Evolutionary conservation across 495 filamentous ascomycete species (phyloP), one percentile per base, ranked within the genome.

Genomic region (Aspergillus heteromorphus): DNA sequence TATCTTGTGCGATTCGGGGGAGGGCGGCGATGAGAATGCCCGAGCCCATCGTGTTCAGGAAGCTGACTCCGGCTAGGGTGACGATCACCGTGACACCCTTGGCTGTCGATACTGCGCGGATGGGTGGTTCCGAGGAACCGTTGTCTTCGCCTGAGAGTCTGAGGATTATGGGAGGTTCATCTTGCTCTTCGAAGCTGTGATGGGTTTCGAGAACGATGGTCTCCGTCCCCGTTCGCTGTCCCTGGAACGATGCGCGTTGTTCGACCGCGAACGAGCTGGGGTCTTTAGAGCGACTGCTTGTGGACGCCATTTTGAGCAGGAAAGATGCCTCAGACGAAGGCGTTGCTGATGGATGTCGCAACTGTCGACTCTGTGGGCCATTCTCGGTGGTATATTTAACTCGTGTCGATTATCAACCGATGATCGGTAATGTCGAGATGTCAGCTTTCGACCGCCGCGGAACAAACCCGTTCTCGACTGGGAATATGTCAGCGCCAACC

Each of bases 21-120:
- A 56, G 36, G 11, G 36, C 21, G 5, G 50, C 48, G 2, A 41
- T 56, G 1, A 56, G 40, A 14, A 51, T 49, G 7, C 6, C 54
- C 45, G 5, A 38, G 34, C 13, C 34, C 34, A 36, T 36, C n/a
- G 34, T n/a, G 1, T 38, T 38, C 10, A 14, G 13, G n/a, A 38
- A 38, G 13, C 34, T 38, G 34, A 38, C 34, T 38, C 3, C 11
- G n/a, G 8, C 34, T 27, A 38, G 34, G 10, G 34, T 34, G 31
- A 34, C 31, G 13, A 34, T 10, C 2, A 34, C 13, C 2, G 31
- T 34, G 31, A 34, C 11, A 10, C 31, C 13, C 9, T 14, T 34
- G 23, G 13, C 31, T 6, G 31, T 34, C 31, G 34, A n/a, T n/a
- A 38, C 34, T 38, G 34, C 13, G 13, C 34, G 34, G n/a, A 27